Evolutionary conservation across 345 rosid genomes (phyloP), one percentile per base, ranked within the genome.

Genomic region (Kandelia obovata): DNA sequence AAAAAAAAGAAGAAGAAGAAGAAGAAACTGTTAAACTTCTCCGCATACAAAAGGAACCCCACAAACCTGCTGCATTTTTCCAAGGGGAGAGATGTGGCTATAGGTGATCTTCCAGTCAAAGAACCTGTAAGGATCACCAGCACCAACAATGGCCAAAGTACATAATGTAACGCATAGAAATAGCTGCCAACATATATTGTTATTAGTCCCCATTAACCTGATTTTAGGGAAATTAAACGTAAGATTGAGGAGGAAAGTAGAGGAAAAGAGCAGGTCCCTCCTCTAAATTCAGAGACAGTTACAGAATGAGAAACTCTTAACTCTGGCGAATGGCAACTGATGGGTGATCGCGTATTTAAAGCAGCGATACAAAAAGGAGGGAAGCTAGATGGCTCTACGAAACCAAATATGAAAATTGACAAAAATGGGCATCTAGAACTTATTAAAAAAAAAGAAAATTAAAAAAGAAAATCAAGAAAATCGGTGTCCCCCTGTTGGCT

Each of bases 71-170:
- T 92, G 98, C 37, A 77, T 85, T 61, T 88, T 83, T 20, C 96
- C 98, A 15, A 92, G 89, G 1, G 96, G 98, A 68, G 67, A 87
- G 25, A 89, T 87, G 64, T 82, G 87, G 19, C 96, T 94, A 61
- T 90, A 89, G n/a, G 94, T 87, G 11, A 92, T 88, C 73, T 83
- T 92, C 96, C 96, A 92, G 71, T 79, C 80, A 65, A 76, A 88
- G 77, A 85, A 92, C 65, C 91, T 72, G 82, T 89, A 88, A 19
- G 98, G 94, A 71, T 81, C 83, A 58, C 88, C 96, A 7, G 85
- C 85, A 28, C 11, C 68, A 62, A 76, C 86, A 63, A 61, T 25
- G 2, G 74, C 53, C 27, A 77, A 23, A 13, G 46, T 4, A 55
- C 37, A 26, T n/a, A 63, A 2, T 6, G 52, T 9, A 20, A 43